Percentiles rank a stretch among this genome's conserved stretches.
These are phyloP conservation scores for Phylloporus gajari DNA, from an alignment of 1,284 basidiomycete species.

Conservation along the genomic window DNA sequence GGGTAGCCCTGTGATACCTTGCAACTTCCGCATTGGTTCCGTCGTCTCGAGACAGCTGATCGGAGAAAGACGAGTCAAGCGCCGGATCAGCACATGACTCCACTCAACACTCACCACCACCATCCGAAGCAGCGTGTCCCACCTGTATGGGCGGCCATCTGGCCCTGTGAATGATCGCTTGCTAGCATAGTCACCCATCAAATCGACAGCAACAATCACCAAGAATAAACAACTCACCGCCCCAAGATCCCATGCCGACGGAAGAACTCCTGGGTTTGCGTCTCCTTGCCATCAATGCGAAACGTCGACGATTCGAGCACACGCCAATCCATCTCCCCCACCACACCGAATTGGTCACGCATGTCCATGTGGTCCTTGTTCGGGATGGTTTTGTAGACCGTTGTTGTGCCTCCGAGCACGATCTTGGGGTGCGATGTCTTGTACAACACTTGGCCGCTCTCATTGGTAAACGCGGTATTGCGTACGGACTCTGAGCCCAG, in stretches of 20 bases:
- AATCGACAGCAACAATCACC: neutral
- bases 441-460: conserved; percentile 31
- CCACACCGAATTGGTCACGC: conserved; percentile 28
- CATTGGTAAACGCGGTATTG: conserved; percentile 25
- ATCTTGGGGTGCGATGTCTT: conserved; percentile 24
- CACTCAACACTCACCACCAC: conserved; percentile 13
- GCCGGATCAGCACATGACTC: neutral
- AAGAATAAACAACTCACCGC: conserved; percentile 18
- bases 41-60: conserved; percentile 29
- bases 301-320: conserved; percentile 30
- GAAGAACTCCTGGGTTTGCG: conserved; percentile 27
- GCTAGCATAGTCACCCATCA: conserved; percentile 4
- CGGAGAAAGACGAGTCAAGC: neutral
- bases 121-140: conserved; percentile 20
- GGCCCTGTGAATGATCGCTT: conserved; percentile 33
- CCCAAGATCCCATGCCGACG: conserved; percentile 28
- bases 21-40: conserved; percentile 10
- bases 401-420: conserved; percentile 27
- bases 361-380: conserved; percentile 31
- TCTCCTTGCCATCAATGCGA: conserved; percentile 24
- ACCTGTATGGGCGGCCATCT: conserved; percentile 26
- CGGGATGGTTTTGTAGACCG: conserved; percentile 26
- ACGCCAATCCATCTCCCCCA: conserved; percentile 37
- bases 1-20: conserved; percentile 28
- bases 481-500: conserved; percentile 29